Percentiles rank a stretch among this genome's conserved stretches.
These are phyloP conservation scores for Chloranthus sessilifolius DNA, from an alignment of 164 flowering plant genomes.

Conservation along the genomic window DNA sequence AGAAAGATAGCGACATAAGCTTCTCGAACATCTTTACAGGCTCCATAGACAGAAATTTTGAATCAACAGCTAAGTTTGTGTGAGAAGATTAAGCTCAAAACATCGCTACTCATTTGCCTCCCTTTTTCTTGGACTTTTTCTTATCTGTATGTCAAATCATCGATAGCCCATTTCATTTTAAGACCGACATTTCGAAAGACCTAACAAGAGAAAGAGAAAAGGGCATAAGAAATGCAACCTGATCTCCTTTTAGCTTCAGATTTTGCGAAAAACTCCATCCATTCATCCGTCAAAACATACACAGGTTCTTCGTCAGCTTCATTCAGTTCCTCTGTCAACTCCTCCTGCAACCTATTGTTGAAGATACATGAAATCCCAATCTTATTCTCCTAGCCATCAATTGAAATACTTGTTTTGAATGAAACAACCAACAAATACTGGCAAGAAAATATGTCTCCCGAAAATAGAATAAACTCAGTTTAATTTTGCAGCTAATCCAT, in stretches of 20 bases:
- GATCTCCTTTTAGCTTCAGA: slow-evolving; percentile 59
- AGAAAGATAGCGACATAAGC: too few species aligned
- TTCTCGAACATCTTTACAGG: too few species aligned
- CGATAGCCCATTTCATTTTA: not conserved
- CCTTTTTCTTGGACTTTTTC: slow-evolving; percentile 29
- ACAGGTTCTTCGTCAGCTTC: slow-evolving; percentile 43
- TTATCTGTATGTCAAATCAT: slow-evolving; percentile 23
- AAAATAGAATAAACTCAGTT: not conserved
- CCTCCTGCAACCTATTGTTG: slow-evolving; percentile 13
- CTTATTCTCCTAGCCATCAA: too few species aligned
- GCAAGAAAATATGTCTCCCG: not conserved
- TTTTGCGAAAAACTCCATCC: slow-evolving; percentile 75
- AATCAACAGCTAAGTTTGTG: too few species aligned
- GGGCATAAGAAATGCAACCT: slow-evolving; percentile 19
- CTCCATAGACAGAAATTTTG: too few species aligned
- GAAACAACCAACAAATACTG: too few species aligned
- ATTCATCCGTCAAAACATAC: slow-evolving; percentile 68
- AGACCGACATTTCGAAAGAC: not conserved
- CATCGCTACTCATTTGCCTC: too few species aligned
- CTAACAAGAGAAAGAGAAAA: not conserved
- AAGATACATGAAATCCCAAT: too few species aligned
- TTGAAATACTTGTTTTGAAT: too few species aligned
- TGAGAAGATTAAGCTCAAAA: too few species aligned
- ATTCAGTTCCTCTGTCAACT: not conserved
- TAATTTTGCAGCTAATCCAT: too few species aligned